phyloP scores from a whole-genome alignment of 768 basidiomycete species.

The Piloderma croceum region DNA sequence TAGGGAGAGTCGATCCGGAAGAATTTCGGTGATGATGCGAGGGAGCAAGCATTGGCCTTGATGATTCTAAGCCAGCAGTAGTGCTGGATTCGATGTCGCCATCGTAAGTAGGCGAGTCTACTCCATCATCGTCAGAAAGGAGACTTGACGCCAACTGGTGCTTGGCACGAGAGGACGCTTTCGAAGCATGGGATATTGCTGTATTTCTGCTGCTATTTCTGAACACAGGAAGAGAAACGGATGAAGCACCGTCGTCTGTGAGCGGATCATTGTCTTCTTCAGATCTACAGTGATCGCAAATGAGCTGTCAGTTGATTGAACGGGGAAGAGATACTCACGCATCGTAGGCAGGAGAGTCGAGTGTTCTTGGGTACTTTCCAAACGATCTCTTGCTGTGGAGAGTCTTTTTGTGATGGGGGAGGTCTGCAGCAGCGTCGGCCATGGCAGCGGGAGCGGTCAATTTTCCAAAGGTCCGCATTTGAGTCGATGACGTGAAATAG shows the following conservation, averaged over 20 bases:
- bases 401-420: slow-evolving; percentile 26
- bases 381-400: slow-evolving; percentile 55
- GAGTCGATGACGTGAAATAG: too few species aligned
- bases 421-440: too few species aligned
- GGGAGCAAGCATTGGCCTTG: slow-evolving; percentile 24
- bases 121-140: slow-evolving; percentile 65
- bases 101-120: slow-evolving; percentile 86
- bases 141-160: slow-evolving; percentile 53
- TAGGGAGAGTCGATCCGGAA: slow-evolving; percentile 45
- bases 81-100: slow-evolving; percentile 82
- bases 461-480: too few species aligned
- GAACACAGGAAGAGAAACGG: slow-evolving; percentile 40
- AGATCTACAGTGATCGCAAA: slow-evolving; percentile 43
- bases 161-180: slow-evolving; percentile 24
- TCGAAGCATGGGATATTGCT: slow-evolving; percentile 17
- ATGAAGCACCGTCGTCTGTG: slow-evolving; percentile 65
- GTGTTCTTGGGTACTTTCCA: slow-evolving; percentile 55
- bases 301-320: slow-evolving; percentile 12
- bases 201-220: slow-evolving; percentile 14
- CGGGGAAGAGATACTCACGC: slow-evolving; percentile 38
- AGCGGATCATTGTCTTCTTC: slow-evolving; percentile 87
- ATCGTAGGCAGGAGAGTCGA: slow-evolving; percentile 75
- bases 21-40: slow-evolving; percentile 40
- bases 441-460: too few species aligned
- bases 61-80: slow-evolving; percentile 47